phyloP scores from a whole-genome alignment of 352 stramenopile genomes.

The Phytopythium ostracodes region DNA sequence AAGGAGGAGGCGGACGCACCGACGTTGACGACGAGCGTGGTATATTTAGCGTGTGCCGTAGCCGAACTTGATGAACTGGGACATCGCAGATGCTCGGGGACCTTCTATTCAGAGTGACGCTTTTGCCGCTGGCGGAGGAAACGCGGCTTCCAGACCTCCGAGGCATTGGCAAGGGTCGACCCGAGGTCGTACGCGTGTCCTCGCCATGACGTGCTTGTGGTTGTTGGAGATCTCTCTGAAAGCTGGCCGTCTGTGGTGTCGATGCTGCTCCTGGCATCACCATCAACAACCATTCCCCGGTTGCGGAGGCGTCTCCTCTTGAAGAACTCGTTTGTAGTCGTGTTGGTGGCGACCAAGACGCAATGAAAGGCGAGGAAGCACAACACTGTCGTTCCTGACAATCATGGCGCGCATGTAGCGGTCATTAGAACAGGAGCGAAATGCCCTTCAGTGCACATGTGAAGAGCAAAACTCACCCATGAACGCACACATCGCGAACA shows the following conservation, averaged over 20 bases:
- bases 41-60: background rate
- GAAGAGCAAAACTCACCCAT: slow-evolving; percentile 31
- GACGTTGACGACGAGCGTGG: background rate
- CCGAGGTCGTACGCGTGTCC: slow-evolving; percentile 17
- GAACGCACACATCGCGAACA: slow-evolving; percentile 40
- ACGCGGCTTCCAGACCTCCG: slow-evolving; percentile 27
- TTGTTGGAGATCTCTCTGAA: background rate
- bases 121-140: slow-evolving; percentile 13
- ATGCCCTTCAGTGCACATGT: background rate
- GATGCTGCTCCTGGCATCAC: background rate
- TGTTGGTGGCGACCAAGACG: slow-evolving; percentile 47
- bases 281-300: background rate
- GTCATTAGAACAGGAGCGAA: background rate
- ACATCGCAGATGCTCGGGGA: too few relatives aligned
- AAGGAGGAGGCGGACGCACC: background rate
- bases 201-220: background rate
- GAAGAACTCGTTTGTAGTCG: slow-evolving; percentile 77
- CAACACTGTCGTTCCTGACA: slow-evolving; percentile 21
- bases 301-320: slow-evolving; percentile 28
- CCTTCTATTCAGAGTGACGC: background rate
- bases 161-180: slow-evolving; percentile 17
- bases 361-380: slow-evolving; percentile 51
- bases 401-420: background rate
- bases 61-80: too few relatives aligned
- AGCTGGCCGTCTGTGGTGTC: background rate